Percentiles rank a stretch among this genome's conserved stretches.
phyloP scores from a whole-genome alignment of 208 protist genomes.

The Acanthamoeba castellanii region DNA sequence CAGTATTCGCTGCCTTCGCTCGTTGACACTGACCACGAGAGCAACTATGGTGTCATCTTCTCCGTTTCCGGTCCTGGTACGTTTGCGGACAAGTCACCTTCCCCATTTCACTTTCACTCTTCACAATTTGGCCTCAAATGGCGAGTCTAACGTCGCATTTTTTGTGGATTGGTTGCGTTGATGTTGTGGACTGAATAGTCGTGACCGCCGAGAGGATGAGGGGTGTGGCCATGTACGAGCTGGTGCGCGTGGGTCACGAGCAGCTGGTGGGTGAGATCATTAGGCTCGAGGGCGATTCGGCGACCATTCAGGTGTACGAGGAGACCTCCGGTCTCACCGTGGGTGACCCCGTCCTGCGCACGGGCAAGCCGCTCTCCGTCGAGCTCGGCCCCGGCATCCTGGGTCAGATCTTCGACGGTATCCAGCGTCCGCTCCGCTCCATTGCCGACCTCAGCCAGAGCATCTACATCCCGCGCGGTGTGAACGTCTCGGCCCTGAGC shows the following conservation, averaged over 20 bases:
- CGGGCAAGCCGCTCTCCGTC: conserved; percentile 99
- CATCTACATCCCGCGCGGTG: conserved; percentile 99
- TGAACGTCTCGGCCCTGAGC: conserved; percentile 97
- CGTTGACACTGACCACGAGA: conserved; percentile 66
- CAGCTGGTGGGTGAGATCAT: conserved; percentile 99
- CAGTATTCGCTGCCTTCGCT: conserved; percentile 23
- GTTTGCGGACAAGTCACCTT: conserved; percentile 28
- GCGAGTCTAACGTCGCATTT: too few species aligned
- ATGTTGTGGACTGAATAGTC: conserved; percentile 90
- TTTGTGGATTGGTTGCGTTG: background rate
- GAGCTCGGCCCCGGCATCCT: conserved; percentile 99
- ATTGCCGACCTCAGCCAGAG: conserved; percentile 96
- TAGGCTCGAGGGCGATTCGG: conserved; percentile 95
- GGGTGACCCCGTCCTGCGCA: conserved; percentile 99
- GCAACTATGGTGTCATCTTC: conserved; percentile 83
- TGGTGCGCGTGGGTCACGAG: conserved; percentile 98
- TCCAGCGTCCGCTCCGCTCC: conserved; percentile 99
- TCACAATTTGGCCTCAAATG: too few species aligned
- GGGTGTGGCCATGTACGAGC: conserved; percentile 97
- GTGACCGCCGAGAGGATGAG: conserved; percentile 99
- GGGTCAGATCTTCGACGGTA: conserved; percentile 99
- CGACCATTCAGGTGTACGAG: conserved; percentile 99
- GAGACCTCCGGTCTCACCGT: conserved; percentile 99
- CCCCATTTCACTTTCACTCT: background rate
- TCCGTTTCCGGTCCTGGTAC: conserved; percentile 88